Conservation (phyloP, 805 yeast species). For the Sugiyamaella chiloensis region DNA sequence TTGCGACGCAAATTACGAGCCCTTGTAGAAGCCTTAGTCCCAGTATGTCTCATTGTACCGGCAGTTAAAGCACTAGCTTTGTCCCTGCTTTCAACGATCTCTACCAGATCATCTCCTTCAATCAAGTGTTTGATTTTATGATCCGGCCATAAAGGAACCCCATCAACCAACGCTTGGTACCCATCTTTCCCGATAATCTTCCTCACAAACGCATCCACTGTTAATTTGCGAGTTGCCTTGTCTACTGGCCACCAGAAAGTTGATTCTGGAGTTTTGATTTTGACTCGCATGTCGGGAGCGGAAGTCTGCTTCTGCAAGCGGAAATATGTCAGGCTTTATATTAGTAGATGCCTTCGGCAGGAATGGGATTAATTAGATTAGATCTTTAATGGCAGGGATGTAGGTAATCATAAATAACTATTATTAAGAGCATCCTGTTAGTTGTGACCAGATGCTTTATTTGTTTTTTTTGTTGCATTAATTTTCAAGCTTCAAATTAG, state of each 20-base stretch:
- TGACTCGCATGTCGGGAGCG: constrained; percentile 6
- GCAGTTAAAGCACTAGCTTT: neutral
- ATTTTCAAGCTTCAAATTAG: neutral
- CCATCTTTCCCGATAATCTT: constrained; percentile 2
- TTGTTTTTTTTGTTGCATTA: too few species aligned
- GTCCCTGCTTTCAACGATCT: neutral
- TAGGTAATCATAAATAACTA: too few species aligned
- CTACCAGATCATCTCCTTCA: constrained; percentile 9
- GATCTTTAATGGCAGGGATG: too few species aligned
- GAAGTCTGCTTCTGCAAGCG: too few species aligned
- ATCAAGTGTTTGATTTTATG: constrained; percentile 5
- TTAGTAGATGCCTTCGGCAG: too few species aligned
- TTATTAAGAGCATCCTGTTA: too few species aligned
- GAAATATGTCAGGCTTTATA: too few species aligned
- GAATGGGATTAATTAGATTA: too few species aligned
- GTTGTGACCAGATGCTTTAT: too few species aligned
- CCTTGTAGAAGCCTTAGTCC: neutral
- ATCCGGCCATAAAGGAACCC: neutral
- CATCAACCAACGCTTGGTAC: constrained; percentile 9
- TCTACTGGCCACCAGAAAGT: constrained; percentile 8
- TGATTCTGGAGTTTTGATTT: neutral
- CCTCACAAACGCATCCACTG: neutral
- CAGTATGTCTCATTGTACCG: neutral
- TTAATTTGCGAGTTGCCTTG: neutral
- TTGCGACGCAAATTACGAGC: constrained; percentile 8